These are phyloP conservation scores for Oryza officinalis DNA, from an alignment of 176 grass and related monocot genomes.

Conservation along the genomic window DNA sequence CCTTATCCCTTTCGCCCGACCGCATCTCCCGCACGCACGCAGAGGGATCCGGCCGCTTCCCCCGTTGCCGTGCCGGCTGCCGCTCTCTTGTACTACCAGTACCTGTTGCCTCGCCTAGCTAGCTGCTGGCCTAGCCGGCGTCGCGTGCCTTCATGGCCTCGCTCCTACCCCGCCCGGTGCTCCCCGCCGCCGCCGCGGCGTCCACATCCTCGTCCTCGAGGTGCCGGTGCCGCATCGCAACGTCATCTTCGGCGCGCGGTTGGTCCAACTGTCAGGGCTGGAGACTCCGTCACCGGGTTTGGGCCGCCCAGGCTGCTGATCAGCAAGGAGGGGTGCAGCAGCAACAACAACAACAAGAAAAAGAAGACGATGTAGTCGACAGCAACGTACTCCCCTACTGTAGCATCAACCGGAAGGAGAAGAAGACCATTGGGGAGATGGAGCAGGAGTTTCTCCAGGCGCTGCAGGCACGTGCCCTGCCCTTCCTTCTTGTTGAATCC, in stretches of 20 bases:
- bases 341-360: neutral
- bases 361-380: constrained; percentile 49
- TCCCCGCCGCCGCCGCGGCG: constrained; percentile 15
- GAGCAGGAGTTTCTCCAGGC: constrained; percentile 95
- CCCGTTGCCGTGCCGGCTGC: too few species aligned
- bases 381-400: constrained; percentile 84
- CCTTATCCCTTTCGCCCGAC: too few species aligned
- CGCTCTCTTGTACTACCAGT: too few species aligned
- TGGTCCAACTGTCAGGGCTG: neutral
- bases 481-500: neutral
- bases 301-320: constrained; percentile 36
- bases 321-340: constrained; percentile 30
- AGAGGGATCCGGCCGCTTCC: too few species aligned
- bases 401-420: constrained; percentile 74
- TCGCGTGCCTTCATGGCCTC: neutral
- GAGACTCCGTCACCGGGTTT: neutral
- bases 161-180: constrained; percentile 21
- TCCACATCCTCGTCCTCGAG: constrained; percentile 39
- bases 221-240: constrained; percentile 30
- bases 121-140: too few species aligned
- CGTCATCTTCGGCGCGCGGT: neutral
- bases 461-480: constrained; percentile 50
- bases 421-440: constrained; percentile 87
- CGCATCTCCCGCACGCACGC: too few species aligned
- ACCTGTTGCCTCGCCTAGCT: too few species aligned